These are phyloP conservation scores for Seiridium unicorne DNA, from an alignment of 2,329 filamentous ascomycete genomes.

Conservation along the genomic window DNA sequence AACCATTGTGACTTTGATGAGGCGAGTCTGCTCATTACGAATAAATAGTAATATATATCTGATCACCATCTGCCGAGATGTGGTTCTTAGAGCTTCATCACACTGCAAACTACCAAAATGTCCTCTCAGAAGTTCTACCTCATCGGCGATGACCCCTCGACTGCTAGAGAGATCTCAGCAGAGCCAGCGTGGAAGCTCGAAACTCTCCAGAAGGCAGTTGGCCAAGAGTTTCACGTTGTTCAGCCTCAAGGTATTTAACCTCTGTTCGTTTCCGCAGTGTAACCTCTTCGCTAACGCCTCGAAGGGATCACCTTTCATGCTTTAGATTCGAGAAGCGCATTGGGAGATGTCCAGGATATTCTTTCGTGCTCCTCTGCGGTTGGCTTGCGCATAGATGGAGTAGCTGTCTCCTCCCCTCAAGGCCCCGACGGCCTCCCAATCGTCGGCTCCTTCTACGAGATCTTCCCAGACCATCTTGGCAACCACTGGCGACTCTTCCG, in stretches of 20 bases:
- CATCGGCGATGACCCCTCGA: neutral
- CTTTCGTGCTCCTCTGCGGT: neutral
- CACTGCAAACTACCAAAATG: neutral
- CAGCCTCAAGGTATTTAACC: neutral
- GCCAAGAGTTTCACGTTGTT: neutral
- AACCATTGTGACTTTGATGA: neutral
- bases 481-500: slow-evolving; percentile 54
- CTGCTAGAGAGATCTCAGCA: neutral
- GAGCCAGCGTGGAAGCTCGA: slow-evolving; percentile 3
- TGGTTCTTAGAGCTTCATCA: neutral
- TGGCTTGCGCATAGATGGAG: slow-evolving; percentile 39
- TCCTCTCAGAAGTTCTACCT: slow-evolving; percentile 6
- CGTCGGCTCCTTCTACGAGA: slow-evolving; percentile 51
- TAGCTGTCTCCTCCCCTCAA: slow-evolving; percentile 44
- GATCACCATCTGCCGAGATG: neutral
- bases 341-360: neutral
- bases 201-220: slow-evolving; percentile 1
- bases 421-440: slow-evolving; percentile 45
- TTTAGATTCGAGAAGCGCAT: neutral
- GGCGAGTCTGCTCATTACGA: neutral
- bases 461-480: slow-evolving; percentile 56
- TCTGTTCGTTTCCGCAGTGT: neutral
- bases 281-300: neutral
- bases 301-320: slow-evolving; percentile 2
- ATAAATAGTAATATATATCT: neutral